These are phyloP conservation scores for Tilletia setariae DNA, from an alignment of 1,284 basidiomycete species.

Conservation along the genomic window DNA sequence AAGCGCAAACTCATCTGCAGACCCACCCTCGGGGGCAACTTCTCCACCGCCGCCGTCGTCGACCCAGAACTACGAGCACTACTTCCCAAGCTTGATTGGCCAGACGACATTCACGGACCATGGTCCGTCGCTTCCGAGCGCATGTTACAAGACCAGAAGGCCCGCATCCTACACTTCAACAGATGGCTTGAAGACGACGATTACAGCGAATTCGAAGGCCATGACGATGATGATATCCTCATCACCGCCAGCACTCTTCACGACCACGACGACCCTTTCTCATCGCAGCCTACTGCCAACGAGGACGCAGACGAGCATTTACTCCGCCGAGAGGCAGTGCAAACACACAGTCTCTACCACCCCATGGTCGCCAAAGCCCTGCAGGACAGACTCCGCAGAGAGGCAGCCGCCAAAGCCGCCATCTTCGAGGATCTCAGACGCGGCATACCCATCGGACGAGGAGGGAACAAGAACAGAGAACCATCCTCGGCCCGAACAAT, in stretches of 20 bases:
- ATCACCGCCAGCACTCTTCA: slow-evolving; percentile 1
- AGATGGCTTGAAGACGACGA: slow-evolving; percentile 37
- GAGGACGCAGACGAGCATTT: too few relatives aligned
- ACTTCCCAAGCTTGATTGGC: slow-evolving; percentile 36
- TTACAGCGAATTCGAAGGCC: slow-evolving; percentile 11
- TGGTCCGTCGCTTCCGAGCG: slow-evolving; percentile 34
- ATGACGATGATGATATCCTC: slow-evolving; percentile 17
- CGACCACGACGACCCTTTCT: too few relatives aligned
- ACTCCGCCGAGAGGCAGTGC: slow-evolving; percentile 3
- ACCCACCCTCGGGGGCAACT: slow-evolving; percentile 16
- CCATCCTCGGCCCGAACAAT: too few relatives aligned
- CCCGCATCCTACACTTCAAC: slow-evolving; percentile 27
- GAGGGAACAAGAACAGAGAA: too few relatives aligned
- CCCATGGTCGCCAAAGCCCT: slow-evolving; percentile 49
- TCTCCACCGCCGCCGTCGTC: slow-evolving; percentile 18
- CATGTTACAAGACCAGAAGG: slow-evolving; percentile 28
- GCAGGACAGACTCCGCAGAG: slow-evolving; percentile 37
- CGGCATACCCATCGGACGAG: too few relatives aligned
- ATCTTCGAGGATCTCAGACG: neutral
- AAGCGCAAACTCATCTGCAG: slow-evolving; percentile 13
- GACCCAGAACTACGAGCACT: slow-evolving; percentile 13
- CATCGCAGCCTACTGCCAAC: too few relatives aligned
- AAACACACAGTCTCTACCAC: slow-evolving; percentile 28
- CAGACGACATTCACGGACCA: slow-evolving; percentile 31
- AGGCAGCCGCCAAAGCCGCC: slow-evolving; percentile 21